Base-by-base conservation (phyloP, 2,329 filamentous ascomycete species). In the Emergomyces orientalis region DNA sequence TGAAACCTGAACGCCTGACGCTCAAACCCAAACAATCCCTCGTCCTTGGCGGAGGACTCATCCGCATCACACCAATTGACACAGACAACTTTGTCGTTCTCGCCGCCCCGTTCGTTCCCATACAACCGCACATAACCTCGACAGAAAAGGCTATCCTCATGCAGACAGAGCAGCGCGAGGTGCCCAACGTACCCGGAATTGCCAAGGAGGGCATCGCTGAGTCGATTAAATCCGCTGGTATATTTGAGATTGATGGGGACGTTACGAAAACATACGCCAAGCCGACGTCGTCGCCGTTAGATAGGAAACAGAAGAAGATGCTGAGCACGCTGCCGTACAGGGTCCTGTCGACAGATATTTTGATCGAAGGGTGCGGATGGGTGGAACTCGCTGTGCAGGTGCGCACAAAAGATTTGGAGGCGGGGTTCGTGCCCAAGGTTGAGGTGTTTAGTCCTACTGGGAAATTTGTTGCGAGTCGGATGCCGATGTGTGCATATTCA, bases 351-450 rank as follows among this genome's bases (percentile, higher is more conserved):
- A 83, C 88, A 0, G 95, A 99, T 71, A 86, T 99, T 30, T 78
- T 99, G 17, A 86, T 99, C 59, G 93, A 97, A 73, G 91, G 94
- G 1, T 88, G 91, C 32, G 94, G 94, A 8, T 99, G 95, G 89
- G 83, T 99, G 2, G 94, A 99, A 75, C 75, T 99, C 49, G 87
- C 86, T 0, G 87, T 87, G 2, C 93, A 99, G 76, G 85, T 95
- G 11, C 85, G 93, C 59, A 84, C 81, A 19, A 82, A 76, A 70
- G 78, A 69, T 25, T 52, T 65, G 30, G 41, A 68, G 41, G 63
- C 69, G 61, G 49, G 54, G 11, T n/a, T 63, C 17, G 86, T 85
- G 79, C 91, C 91, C 0, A 80, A 86, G 11, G 83, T 99, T 7
- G 92, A 97, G 67, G 85, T 97, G 0, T 97, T 88, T 70, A 89